Percentiles rank a stretch among this genome's conserved stretches.
Evolutionary conservation across 106 monocot genomes (phyloP).

Genomic region (Dioscorea alata): DNA sequence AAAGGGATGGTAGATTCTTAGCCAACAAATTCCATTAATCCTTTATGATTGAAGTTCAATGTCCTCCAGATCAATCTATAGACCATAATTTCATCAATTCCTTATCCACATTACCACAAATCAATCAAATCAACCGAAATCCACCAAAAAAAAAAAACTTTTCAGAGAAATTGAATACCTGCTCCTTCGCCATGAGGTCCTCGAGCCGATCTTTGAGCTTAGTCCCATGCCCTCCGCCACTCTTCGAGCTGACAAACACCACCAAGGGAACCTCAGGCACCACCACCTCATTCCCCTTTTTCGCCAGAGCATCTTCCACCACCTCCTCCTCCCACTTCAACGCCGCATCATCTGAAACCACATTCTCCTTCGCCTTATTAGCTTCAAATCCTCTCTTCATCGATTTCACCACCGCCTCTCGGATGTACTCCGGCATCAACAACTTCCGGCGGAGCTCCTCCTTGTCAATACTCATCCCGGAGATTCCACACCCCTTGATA

Average conservation of each 20-base stretch:
- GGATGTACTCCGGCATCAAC: slow-evolving; percentile 32
- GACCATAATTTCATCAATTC: too few relatives aligned
- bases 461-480: slow-evolving; percentile 25
- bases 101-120: too few relatives aligned
- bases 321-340: neutral
- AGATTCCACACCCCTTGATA: slow-evolving; percentile 18
- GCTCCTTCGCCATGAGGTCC: slow-evolving; percentile 49
- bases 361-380: neutral
- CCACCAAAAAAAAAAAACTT: too few relatives aligned
- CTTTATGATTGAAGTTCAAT: neutral
- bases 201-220: slow-evolving; percentile 49
- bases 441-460: slow-evolving; percentile 33
- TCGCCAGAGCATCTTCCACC: neutral
- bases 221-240: slow-evolving; percentile 59
- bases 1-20: too few relatives aligned
- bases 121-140: too few relatives aligned
- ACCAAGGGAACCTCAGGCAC: slow-evolving; percentile 50
- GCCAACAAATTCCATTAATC: neutral
- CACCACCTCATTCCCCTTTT: neutral
- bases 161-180: slow-evolving; percentile 21
- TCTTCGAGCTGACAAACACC: slow-evolving; percentile 52
- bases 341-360: neutral
- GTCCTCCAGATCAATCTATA: too few relatives aligned
- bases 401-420: slow-evolving; percentile 33
- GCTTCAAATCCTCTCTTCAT: slow-evolving; percentile 17